phyloP scores from a whole-genome alignment of 2,329 filamentous ascomycete species.

The Alternaria ethzedia region DNA sequence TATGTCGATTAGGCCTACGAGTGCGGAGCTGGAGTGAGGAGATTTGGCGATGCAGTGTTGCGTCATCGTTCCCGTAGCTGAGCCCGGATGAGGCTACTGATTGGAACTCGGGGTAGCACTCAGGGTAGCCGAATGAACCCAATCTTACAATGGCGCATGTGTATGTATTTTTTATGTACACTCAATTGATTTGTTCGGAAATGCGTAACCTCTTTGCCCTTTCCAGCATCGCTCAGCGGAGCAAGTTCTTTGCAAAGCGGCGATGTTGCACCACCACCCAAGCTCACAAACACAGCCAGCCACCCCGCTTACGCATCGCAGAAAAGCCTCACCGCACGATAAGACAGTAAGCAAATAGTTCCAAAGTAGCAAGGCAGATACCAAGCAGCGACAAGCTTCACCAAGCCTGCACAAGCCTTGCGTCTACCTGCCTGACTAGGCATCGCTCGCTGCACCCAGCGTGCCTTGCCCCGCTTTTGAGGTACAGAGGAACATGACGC shows the following conservation, averaged over 20 bases:
- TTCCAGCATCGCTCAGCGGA: not conserved
- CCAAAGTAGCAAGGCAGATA: not conserved
- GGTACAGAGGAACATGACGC: slow-evolving; percentile 12
- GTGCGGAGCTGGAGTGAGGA: slow-evolving; percentile 11
- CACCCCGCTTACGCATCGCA: not conserved
- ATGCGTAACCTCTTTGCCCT: not conserved
- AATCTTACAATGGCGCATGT: not conserved
- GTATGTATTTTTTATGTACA: not conserved
- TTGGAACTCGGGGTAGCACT: not conserved
- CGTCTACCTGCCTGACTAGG: slow-evolving; percentile 18
- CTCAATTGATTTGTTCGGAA: not conserved
- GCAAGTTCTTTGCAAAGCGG: not conserved
- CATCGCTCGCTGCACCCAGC: slow-evolving; percentile 5
- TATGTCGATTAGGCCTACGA: slow-evolving; percentile 28
- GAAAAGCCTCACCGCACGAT: not conserved
- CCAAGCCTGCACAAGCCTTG: slow-evolving; percentile 24
- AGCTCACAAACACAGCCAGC: not conserved
- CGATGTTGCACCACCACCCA: not conserved
- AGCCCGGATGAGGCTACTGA: not conserved
- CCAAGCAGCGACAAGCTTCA: slow-evolving; percentile 23
- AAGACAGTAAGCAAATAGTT: not conserved
- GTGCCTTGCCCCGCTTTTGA: slow-evolving; percentile 8
- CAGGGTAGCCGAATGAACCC: not conserved
- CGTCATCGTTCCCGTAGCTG: not conserved
- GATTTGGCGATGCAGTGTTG: not conserved